Conservation (phyloP, 2,329 filamentous ascomycete genomes). For the Aspergillus sclerotialis region DNA sequence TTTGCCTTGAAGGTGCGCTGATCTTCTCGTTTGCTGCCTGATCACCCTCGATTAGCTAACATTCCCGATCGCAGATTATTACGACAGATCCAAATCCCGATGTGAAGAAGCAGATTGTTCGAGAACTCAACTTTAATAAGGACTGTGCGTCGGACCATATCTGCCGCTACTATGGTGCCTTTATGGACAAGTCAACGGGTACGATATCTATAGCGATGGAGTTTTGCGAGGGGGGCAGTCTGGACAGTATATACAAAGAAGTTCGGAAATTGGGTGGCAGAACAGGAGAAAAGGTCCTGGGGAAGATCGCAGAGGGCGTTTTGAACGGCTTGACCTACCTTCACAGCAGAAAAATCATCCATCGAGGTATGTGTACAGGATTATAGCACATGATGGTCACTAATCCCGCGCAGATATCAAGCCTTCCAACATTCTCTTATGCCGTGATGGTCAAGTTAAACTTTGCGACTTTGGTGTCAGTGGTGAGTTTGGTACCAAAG, state of each 20-base stretch:
- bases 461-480: conserved; percentile 97
- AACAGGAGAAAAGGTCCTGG: conserved; percentile 93
- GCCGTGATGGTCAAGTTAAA: conserved; percentile 88
- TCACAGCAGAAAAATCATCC: conserved; percentile 92
- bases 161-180: conserved; percentile 94
- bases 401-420: conserved; percentile 68
- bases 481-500: conserved; percentile 96
- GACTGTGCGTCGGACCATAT: conserved; percentile 94
- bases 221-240: conserved; percentile 91
- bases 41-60: conserved; percentile 7
- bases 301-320: conserved; percentile 93
- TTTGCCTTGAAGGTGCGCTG: conserved; percentile 86
- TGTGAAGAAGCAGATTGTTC: conserved; percentile 96
- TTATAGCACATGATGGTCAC: conserved; percentile 4
- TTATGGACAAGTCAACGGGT: conserved; percentile 89
- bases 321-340: conserved; percentile 90
- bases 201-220: conserved; percentile 99
- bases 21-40: background rate
- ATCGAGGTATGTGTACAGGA: conserved; percentile 52
- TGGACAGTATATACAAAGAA: conserved; percentile 96
- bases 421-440: conserved; percentile 91
- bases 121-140: conserved; percentile 96
- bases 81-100: conserved; percentile 97
- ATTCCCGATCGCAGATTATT: conserved; percentile 66
- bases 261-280: conserved; percentile 91